Evolutionary conservation across 805 yeast genomes (phyloP).

Genomic region (Cyberlindnera petersonii): DNA sequence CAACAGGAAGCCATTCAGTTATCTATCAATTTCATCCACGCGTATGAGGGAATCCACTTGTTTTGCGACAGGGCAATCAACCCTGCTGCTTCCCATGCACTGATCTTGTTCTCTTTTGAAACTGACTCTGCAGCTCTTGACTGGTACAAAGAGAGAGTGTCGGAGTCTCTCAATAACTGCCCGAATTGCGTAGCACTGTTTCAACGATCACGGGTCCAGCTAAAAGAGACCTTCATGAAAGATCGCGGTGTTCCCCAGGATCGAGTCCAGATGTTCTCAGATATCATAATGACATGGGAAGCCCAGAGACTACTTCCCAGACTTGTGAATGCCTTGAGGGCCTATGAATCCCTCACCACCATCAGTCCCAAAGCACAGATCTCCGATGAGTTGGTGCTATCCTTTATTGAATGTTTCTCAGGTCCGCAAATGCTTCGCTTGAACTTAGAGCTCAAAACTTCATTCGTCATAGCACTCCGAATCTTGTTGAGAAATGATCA

Average conservation of each 20-base stretch:
- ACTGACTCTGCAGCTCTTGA: conserved; percentile 37
- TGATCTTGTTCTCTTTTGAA: conserved; percentile 59
- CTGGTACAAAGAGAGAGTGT: conserved; percentile 40
- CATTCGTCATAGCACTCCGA: conserved; percentile 37
- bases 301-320: conserved; percentile 19
- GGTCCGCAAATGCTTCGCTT: conserved; percentile 49
- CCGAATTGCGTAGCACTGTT: conserved; percentile 50
- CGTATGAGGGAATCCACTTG: conserved; percentile 38
- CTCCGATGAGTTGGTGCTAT: conserved; percentile 20
- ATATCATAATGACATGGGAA: conserved; percentile 27
- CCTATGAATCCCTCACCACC: background rate
- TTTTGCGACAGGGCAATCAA: conserved; percentile 52
- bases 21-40: conserved; percentile 34
- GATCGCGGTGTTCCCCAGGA: conserved; percentile 38
- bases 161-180: conserved; percentile 44
- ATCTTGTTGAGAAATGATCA: conserved; percentile 29
- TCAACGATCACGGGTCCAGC: conserved; percentile 47
- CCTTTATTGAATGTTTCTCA: conserved; percentile 45
- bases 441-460: conserved; percentile 31
- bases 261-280: conserved; percentile 22
- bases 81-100: conserved; percentile 48
- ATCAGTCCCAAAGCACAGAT: conserved; percentile 5
- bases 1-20: conserved; percentile 39
- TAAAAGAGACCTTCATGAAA: conserved; percentile 49
- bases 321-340: background rate